Conservation (phyloP, 148 eudicot species). For the Chenopodium quinoa region DNA sequence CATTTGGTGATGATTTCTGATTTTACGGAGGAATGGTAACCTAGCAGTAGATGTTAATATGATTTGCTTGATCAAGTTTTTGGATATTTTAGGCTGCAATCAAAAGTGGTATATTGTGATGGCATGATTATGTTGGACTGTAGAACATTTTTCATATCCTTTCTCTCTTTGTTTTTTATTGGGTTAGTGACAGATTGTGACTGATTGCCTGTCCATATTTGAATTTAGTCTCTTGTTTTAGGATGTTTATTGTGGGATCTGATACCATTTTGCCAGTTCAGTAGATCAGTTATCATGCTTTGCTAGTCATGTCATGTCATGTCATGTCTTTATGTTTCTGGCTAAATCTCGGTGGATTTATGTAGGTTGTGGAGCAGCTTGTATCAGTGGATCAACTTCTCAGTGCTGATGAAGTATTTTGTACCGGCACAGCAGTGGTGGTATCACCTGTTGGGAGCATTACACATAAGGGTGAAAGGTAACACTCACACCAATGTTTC, state of each 20-base stretch:
- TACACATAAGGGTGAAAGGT: conserved; percentile 82
- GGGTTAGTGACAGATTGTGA: not conserved
- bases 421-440: conserved; percentile 97
- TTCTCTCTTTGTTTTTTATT: not conserved
- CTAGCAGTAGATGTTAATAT: not conserved
- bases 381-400: conserved; percentile 84
- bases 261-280: not conserved
- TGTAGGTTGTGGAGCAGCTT: conserved; percentile 74
- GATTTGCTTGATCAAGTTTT: not conserved
- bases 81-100: not conserved
- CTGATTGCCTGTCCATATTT: not conserved
- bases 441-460: conserved; percentile 95
- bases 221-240: not conserved
- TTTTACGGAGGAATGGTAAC: not conserved
- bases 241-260: not conserved
- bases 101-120: not conserved
- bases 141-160: no score
- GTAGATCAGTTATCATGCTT: not conserved
- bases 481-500: conserved; percentile 9
- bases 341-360: conserved; percentile 15
- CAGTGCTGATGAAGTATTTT: conserved; percentile 96
- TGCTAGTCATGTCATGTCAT: not conserved
- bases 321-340: not conserved
- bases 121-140: not conserved
- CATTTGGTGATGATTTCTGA: not conserved